Conservation (phyloP, 208 protist genomes). For the Trypanosoma grayi region DNA sequence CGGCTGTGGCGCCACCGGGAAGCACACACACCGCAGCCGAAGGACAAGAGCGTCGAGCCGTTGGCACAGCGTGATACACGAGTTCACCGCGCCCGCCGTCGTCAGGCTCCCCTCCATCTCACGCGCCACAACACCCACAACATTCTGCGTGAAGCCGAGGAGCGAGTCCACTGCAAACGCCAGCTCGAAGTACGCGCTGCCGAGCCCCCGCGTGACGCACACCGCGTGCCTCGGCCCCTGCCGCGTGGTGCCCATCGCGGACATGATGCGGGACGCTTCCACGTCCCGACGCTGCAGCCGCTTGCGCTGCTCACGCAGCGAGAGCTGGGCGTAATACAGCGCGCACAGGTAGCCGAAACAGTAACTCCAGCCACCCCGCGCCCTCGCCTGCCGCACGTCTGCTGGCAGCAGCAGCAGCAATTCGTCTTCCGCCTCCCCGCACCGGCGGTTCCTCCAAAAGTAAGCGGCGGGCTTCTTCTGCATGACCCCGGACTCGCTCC, state of each 20-base stretch:
- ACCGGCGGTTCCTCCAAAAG: constrained; percentile 72
- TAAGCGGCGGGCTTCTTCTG: constrained; percentile 45
- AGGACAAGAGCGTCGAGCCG: constrained; percentile 63
- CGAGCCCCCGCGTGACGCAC: constrained; percentile 45
- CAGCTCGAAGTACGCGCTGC: constrained; percentile 75
- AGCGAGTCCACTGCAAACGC: constrained; percentile 76
- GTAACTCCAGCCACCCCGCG: constrained; percentile 73
- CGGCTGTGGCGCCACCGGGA: constrained; percentile 27
- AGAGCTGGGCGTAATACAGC: constrained; percentile 68
- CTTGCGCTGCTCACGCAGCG: constrained; percentile 65
- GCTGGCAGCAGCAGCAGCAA: not conserved
- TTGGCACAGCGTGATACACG: constrained; percentile 65
- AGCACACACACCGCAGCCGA: constrained; percentile 47
- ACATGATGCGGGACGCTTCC: constrained; percentile 34
- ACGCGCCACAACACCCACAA: constrained; percentile 43
- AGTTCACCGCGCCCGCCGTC: constrained; percentile 15
- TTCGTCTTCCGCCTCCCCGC: not conserved
- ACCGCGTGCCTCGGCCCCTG: constrained; percentile 21
- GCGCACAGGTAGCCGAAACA: constrained; percentile 82
- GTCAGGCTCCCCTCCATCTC: constrained; percentile 43
- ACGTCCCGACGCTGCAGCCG: constrained; percentile 50
- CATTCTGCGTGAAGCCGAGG: constrained; percentile 63
- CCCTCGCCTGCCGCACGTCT: not conserved
- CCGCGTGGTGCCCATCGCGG: constrained; percentile 28
- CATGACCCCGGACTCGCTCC: constrained; percentile 3